Conservation (phyloP, 495 filamentous ascomycete species). For the Penicillium cinerascens region DNA sequence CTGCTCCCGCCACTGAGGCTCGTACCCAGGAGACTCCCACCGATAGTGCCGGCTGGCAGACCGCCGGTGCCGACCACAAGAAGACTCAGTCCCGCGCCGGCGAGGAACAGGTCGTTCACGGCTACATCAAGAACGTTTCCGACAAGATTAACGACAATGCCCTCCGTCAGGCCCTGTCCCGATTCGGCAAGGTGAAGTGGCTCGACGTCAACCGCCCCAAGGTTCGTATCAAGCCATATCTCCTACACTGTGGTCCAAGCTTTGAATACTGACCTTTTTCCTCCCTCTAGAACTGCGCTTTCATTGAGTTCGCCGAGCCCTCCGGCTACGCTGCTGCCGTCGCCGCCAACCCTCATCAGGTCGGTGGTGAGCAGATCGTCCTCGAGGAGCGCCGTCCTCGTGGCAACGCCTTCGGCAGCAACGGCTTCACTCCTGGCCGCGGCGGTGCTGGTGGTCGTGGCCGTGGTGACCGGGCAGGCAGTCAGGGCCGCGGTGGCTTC, state of each 20-base stretch:
- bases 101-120: slow-evolving; percentile 68
- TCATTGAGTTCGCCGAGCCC: slow-evolving; percentile 82
- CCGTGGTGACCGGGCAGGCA: slow-evolving; percentile 64
- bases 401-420: slow-evolving; percentile 59
- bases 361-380: slow-evolving; percentile 73
- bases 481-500: slow-evolving; percentile 64
- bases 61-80: slow-evolving; percentile 69
- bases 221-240: slow-evolving; percentile 51
- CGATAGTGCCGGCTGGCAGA: slow-evolving; percentile 68
- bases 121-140: slow-evolving; percentile 91
- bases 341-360: slow-evolving; percentile 77
- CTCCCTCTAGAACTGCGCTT: slow-evolving; percentile 83
- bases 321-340: slow-evolving; percentile 78
- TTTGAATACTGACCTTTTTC: not conserved
- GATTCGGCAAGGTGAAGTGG: slow-evolving; percentile 76
- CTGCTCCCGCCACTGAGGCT: slow-evolving; percentile 34
- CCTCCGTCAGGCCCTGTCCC: slow-evolving; percentile 59
- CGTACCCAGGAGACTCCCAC: slow-evolving; percentile 42
- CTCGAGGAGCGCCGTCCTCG: slow-evolving; percentile 88
- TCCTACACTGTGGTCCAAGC: not conserved
- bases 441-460: slow-evolving; percentile 57
- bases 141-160: slow-evolving; percentile 72
- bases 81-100: slow-evolving; percentile 68
- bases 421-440: slow-evolving; percentile 56
- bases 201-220: slow-evolving; percentile 87